Evolutionary conservation across 208 protist species (phyloP), one percentile per base, ranked within the genome.

Genomic region (Acanthamoeba sp.): DNA sequence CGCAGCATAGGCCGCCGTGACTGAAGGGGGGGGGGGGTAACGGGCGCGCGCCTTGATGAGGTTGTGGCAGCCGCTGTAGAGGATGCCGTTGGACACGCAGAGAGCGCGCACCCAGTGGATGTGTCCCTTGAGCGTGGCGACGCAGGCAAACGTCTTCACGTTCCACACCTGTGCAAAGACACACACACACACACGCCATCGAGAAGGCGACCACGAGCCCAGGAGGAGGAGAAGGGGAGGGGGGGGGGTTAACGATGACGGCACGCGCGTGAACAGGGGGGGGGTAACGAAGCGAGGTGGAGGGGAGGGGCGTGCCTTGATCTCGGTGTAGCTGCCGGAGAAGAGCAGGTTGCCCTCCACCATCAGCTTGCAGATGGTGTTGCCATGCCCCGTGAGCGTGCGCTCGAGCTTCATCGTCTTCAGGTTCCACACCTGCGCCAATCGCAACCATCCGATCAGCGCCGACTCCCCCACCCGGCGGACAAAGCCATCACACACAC

Each of bases 21-120:
- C 6, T 36, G 73, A 1, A 64, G 42, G 14, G 7, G 36, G 36
- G 20, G 66, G 34, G 36, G 27, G 14, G 29, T 9, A 42, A 5
- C 24, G 76, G 7, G n/a, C 12, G 34, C 80, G 40, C 9, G 38
- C 82, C 82, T 90, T 92, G 87, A 92, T 92, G 40, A 92, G 62
- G 45, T 92, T 73, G 87, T 92, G 59, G 38, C 87, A 92, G 34
- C 87, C 87, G 29, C 87, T 92, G 87, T 92, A 92, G 36, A 92
- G 62, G 34, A 52, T 32, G 6, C 59, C 87, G 22, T 36, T 27
- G n/a, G 50, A 66, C 2, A 92, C 87, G 38, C 87, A 92, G 40
- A 92, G 50, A n/a, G 55, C 87, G 32, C 87, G 87, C 57, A 92
- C 87, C 87, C 87, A 92, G 45, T 92, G 87, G 87, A 36, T 92